These are phyloP conservation scores for Penicillium coffeae DNA, from an alignment of 495 filamentous ascomycete species.

Conservation along the genomic window DNA sequence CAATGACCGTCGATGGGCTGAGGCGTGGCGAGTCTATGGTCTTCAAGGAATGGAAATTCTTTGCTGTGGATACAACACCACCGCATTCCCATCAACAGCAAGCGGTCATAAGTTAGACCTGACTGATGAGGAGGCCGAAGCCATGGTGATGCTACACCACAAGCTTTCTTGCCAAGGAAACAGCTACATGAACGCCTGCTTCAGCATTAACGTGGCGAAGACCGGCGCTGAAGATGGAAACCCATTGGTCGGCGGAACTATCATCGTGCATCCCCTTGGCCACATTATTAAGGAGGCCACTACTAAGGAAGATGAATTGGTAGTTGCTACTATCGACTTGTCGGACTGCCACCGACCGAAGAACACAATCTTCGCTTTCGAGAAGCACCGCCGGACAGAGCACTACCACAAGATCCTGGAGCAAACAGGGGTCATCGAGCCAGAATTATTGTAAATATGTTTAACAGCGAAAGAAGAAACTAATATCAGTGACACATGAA, in stretches of 20 bases:
- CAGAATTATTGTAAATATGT: slow-evolving; percentile 12
- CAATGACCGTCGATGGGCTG: slow-evolving; percentile 48
- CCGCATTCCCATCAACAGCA: slow-evolving; percentile 38
- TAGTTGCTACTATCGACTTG: slow-evolving; percentile 45
- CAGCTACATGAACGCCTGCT: slow-evolving; percentile 47
- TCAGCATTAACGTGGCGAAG: slow-evolving; percentile 40
- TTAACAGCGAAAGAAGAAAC: neutral
- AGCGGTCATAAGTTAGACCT: slow-evolving; percentile 39
- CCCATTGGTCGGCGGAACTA: slow-evolving; percentile 46
- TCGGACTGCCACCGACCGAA: slow-evolving; percentile 41
- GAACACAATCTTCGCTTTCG: slow-evolving; percentile 45
- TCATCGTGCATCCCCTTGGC: slow-evolving; percentile 46
- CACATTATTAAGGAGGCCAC: slow-evolving; percentile 43
- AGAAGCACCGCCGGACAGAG: slow-evolving; percentile 42
- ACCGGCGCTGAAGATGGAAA: slow-evolving; percentile 44
- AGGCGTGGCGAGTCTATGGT: slow-evolving; percentile 42
- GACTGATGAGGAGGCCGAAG: slow-evolving; percentile 35
- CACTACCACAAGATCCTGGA: slow-evolving; percentile 36
- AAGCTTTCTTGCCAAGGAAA: slow-evolving; percentile 42
- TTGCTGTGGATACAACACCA: slow-evolving; percentile 47
- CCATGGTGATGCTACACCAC: slow-evolving; percentile 42
- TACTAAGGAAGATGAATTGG: slow-evolving; percentile 42
- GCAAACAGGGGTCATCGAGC: slow-evolving; percentile 45
- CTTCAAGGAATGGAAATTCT: slow-evolving; percentile 47
- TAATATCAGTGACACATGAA: neutral